A percentile compares a stretch with the other conserved stretches of the same genome.
phyloP scores from a whole-genome alignment of 176 grass and related monocot genomes.

The Cenchrus purpureus region DNA sequence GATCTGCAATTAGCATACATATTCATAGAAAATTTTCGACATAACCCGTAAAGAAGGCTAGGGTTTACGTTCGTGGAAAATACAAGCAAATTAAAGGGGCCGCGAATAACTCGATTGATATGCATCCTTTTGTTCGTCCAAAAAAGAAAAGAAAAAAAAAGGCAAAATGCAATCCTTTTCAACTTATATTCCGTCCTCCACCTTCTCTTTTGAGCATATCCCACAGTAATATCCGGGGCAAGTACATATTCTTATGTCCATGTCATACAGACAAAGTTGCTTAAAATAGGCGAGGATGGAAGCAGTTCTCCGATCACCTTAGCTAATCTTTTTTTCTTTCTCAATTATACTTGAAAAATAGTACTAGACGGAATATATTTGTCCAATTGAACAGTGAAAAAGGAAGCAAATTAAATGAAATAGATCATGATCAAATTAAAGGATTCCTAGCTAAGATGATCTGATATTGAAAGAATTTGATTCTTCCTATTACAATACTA shows the following conservation, averaged over 20 bases:
- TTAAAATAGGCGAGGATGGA: not conserved
- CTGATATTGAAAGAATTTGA: not conserved
- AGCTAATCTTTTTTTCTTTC: not conserved
- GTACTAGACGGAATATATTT: not conserved
- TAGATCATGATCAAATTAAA: not conserved
- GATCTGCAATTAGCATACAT: not conserved
- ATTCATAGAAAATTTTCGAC: not conserved
- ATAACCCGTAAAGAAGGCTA: too few relatives aligned
- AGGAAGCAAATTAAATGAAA: not conserved
- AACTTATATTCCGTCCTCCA: constrained; percentile 32
- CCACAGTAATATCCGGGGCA: constrained; percentile 20
- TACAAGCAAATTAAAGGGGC: too few relatives aligned
- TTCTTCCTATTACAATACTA: not conserved
- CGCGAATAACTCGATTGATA: not conserved
- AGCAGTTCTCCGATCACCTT: not conserved
- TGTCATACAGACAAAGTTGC: not conserved
- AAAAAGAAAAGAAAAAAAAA: too few relatives aligned
- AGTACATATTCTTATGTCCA: constrained; percentile 6
- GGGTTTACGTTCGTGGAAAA: too few relatives aligned
- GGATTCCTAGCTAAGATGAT: not conserved
- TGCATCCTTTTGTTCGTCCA: not conserved
- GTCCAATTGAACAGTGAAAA: not conserved
- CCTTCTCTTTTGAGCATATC: constrained; percentile 31
- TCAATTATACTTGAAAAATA: not conserved
- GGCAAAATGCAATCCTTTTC: not conserved